A percentile compares a stretch with the other conserved stretches of the same genome.
Evolutionary conservation across 345 rosid genomes (phyloP).

Genomic region (Rhodamnia rubescens): DNA sequence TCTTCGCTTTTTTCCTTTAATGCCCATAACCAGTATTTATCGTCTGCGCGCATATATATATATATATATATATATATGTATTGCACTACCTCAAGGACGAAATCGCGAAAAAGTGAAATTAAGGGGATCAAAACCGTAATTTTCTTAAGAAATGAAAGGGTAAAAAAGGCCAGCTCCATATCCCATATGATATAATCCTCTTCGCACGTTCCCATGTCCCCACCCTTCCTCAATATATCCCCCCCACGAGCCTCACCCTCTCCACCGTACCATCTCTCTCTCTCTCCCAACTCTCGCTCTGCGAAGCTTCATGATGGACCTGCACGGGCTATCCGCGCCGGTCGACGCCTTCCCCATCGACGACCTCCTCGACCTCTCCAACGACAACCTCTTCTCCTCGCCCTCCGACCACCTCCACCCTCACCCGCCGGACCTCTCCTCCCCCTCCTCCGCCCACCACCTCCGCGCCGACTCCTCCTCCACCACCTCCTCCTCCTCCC

Average conservation of each 20-base stretch:
- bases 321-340: slow-evolving; percentile 26
- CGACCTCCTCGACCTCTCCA: slow-evolving; percentile 69
- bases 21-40: neutral
- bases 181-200: neutral
- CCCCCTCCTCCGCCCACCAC: slow-evolving; percentile 15
- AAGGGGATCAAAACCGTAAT: neutral
- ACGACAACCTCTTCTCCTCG: slow-evolving; percentile 29
- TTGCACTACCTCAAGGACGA: neutral
- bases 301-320: slow-evolving; percentile 22
- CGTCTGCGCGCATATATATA: neutral
- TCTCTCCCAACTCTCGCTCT: neutral
- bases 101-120: neutral
- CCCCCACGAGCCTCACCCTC: neutral
- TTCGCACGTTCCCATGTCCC: neutral
- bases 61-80: too few relatives aligned
- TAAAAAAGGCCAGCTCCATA: neutral
- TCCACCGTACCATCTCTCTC: neutral
- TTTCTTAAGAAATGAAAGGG: neutral
- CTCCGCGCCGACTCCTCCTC: neutral
- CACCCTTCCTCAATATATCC: neutral
- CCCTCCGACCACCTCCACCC: slow-evolving; percentile 10
- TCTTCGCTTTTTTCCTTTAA: neutral
- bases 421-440: slow-evolving; percentile 7
- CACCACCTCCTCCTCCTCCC: neutral
- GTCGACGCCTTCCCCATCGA: slow-evolving; percentile 49